Evolutionary conservation across 768 basidiomycete genomes (phyloP), one percentile per base, ranked within the genome.

Genomic region (Mycena pura): DNA sequence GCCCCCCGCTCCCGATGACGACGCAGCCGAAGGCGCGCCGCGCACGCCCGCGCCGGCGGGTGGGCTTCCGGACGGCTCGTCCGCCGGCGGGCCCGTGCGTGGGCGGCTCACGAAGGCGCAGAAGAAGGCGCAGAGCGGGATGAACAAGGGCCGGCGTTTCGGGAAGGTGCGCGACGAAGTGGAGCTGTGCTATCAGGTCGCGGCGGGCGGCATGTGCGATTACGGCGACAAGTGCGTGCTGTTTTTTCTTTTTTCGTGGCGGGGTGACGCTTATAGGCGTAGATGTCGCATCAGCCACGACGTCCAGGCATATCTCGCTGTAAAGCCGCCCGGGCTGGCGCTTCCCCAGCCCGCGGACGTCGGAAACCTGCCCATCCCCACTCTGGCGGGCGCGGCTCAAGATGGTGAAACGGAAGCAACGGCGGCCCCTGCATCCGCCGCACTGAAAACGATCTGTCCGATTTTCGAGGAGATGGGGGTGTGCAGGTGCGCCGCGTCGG

Each of bases 201-300:
- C 93, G 3, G 85, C 80, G 50, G 91, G 89, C 0, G 77, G 80
- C 31, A 67, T 78, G 8, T 97, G 95, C 69, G 88, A 91, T 63
- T 86, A 86, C 65, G 91, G 91, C 19, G 74, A 80, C 51, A 80
- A 86, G 87, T 90, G 64, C 66, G 86, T 82, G 28, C 25, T 17
- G 49, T 39, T 9, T 6, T 39, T 50, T 17, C 49, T 48, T 32
- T 61, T 46, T 14, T 8, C 9, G 13, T 22, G 7, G 14, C 60
- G 32, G 24, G 17, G 47, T 51, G 47, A 19, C 40, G 7, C 34
- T 19, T 15, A 27, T 41, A 11, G 11, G 60, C 15, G n/a, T 57
- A 90, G 90, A 51, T 97, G 96, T 70, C 86, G 88, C 17, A 90
- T 85, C 70, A 87, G 86, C 5, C 96, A 99, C 73, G 90, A 94